Evolutionary conservation across 306 rosid genomes (phyloP), one percentile per base, ranked within the genome.

Genomic region (Urtica urens): DNA sequence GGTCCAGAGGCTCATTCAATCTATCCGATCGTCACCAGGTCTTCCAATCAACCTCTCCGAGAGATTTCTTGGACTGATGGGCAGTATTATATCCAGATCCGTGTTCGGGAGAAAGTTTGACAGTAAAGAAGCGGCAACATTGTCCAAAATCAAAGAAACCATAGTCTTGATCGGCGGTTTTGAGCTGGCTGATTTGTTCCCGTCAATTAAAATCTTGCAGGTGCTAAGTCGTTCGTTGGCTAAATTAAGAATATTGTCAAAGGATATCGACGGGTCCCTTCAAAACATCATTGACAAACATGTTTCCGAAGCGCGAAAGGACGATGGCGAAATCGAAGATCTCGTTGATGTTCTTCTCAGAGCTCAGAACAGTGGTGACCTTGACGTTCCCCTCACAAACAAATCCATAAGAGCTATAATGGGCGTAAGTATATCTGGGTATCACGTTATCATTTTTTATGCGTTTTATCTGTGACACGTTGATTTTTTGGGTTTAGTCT

Each of bases 281-380:
- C n/a, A n/a, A n/a, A n/a, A n/a, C n/a, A n/a, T n/a, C n/a, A n/a
- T n/a, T n/a, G n/a, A n/a, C n/a, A n/a, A n/a, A n/a, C n/a, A n/a
- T 34, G 39, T 15, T n/a, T 38, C 15, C 18, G 33, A 28, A 10
- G 33, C 33, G 33, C 4, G 10, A 10, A 4, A 0, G 2, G n/a
- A 14, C 10, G n/a, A 16, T 28, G 33, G 33, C 10, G 40, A 24
- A 23, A 13, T 20, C 6, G 27, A 46, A 46, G 51, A 46, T 24
- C 33, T 46, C 13, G 51, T 46, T 24, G 51, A 46, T 24, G 51
- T 13, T 23, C 30, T 24, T 5, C 28, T 24, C 3, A 11, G 51
- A 13, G 18, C 25, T 24, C 51, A 46, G 51, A 23, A 46, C 14
- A 46, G 51, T 24, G 31, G 51, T 23, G 25, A 7, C 30, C 51